Evolutionary conservation across 306 rosid genomes (phyloP).

Genomic region (Delonix regia): DNA sequence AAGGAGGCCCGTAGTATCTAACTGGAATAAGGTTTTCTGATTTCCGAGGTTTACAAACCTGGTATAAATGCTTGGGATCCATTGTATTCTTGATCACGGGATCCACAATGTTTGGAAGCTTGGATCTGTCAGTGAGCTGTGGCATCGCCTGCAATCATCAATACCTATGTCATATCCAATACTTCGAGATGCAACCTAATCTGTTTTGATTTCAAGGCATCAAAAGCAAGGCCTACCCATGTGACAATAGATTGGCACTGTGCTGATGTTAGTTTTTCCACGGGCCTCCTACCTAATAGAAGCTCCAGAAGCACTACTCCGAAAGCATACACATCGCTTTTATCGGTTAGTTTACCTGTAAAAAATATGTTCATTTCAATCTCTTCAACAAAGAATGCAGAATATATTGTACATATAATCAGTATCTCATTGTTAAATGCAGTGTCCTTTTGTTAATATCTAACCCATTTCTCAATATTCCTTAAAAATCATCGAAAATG

Average conservation of each 20-base stretch:
- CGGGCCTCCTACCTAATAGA: conserved; percentile 87
- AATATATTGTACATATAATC: not conserved
- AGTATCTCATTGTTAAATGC: conserved; percentile 4
- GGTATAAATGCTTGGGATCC: conserved; percentile 91
- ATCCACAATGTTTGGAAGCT: conserved; percentile 91
- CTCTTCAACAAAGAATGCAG: conserved; percentile 10
- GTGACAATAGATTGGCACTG: conserved; percentile 97
- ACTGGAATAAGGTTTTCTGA: not conserved
- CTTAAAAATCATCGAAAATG: conserved; percentile 10
- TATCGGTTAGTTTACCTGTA: conserved; percentile 93
- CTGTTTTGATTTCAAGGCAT: not conserved
- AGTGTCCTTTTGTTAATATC: not conserved
- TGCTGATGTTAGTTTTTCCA: conserved; percentile 82
- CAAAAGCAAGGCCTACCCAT: conserved; percentile 66
- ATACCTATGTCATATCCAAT: conserved; percentile 14
- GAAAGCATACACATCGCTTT: conserved; percentile 95
- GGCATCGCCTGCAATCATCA: conserved; percentile 89
- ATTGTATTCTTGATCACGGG: conserved; percentile 79
- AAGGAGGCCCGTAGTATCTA: no score
- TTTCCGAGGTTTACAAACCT: conserved; percentile 56
- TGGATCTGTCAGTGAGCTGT: conserved; percentile 92
- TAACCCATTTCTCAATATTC: not conserved
- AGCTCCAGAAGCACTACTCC: conserved; percentile 97
- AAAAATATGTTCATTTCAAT: not conserved
- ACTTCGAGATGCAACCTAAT: conserved; percentile 1